Evolutionary conservation across 1,284 basidiomycete genomes (phyloP), one percentile per base, ranked within the genome.

Genomic region (Cutaneotrichosporon dermatis): DNA sequence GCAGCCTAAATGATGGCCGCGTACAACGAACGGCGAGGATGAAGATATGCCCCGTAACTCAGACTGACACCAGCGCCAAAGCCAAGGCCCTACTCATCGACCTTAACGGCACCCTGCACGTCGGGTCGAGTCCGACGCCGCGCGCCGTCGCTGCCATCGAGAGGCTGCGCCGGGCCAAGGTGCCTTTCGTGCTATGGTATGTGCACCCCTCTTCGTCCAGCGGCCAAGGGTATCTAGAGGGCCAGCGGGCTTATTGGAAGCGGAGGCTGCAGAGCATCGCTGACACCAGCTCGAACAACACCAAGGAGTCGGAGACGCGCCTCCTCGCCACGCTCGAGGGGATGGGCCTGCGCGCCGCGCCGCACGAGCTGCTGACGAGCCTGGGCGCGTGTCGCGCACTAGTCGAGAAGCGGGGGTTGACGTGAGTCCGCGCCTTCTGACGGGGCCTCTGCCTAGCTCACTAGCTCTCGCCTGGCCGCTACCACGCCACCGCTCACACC

Each of bases 31-130:
- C 25, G 25, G 25, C 25, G 25, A 25, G 25, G 25, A 25, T 25
- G 25, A 25, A 25, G 25, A 25, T 25, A 25, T 25, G 25, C 25
- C 25, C 25, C 25, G 25, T 25, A 25, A 25, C 25, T 25, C 25
- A 25, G 25, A 25, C 25, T 25, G 25, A 25, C 25, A 25, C 25
- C 25, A 25, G 25, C 25, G 25, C 25, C 25, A 58, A 52, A 36
- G 51, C 73, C 64, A 73, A 60, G 66, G 86, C 82, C 0, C 67
- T 88, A 0, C 81, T 88, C 34, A 82, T 88, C 60, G 87, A 88
- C 66, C 80, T 88, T 12, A 87, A 85, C 10, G 88, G 88, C 0
- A 89, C 85, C 1, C 74, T 89, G 4, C 83, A 87, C 55, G 75
- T 86, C 50, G 86, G 84, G 37, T 72, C 79, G 2, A 73, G 72